Conservation (phyloP, 2,329 filamentous ascomycete genomes). For the Colletotrichum sp. region DNA sequence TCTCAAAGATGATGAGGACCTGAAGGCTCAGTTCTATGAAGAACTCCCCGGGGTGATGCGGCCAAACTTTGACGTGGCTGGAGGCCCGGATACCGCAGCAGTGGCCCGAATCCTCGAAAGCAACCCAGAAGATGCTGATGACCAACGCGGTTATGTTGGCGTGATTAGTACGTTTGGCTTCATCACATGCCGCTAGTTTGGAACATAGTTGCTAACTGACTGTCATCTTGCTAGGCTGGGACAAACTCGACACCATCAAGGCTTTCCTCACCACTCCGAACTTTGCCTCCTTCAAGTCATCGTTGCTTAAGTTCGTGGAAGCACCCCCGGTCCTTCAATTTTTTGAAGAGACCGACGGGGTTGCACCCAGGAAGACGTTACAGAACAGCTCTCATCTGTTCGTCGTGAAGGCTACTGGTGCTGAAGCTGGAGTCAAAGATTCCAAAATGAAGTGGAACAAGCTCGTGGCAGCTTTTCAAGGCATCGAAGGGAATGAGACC, state of each 20-base stretch:
- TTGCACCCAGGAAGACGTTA: background rate
- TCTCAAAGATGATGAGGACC: background rate
- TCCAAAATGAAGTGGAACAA: background rate
- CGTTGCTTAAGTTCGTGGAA: background rate
- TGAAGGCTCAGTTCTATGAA: background rate
- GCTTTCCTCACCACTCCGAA: background rate
- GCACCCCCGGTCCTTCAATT: background rate
- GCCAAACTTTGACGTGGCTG: background rate
- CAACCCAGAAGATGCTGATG: background rate
- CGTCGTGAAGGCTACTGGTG: background rate
- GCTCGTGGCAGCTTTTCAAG: background rate
- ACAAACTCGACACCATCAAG: background rate
- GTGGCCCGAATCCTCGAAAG: background rate
- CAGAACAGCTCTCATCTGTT: background rate
- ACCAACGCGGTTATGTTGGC: background rate
- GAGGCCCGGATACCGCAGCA: background rate
- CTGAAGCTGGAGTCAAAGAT: background rate
- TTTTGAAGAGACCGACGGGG: background rate
- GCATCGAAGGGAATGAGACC: background rate
- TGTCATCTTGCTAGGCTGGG: background rate
- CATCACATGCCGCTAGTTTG: background rate
- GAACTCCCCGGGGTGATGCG: background rate
- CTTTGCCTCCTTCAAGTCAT: background rate
- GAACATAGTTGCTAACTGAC: background rate
- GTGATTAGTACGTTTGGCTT: background rate